Evolutionary conservation across 176 grass and related monocot species (phyloP), one percentile per base, ranked within the genome.

Genomic region (Tillandsia leiboldiana): DNA sequence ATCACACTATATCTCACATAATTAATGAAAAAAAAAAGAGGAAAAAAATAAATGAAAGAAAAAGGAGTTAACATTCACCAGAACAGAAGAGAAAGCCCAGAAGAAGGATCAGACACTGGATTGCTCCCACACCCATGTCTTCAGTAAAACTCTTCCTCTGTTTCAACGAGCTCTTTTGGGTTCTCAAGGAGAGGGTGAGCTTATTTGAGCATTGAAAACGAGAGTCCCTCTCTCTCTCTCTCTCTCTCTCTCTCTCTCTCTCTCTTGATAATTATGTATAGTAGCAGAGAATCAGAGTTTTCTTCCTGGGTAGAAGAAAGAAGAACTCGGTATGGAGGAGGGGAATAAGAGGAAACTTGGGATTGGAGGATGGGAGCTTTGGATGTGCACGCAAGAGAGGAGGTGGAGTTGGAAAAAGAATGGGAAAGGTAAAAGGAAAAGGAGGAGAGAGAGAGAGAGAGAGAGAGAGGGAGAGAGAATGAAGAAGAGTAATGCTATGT

Each of bases 261-360:
- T n/a, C 26, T n/a, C 2, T 48, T 15, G 1, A 42, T 9, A 66
- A 47, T 84, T 20, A 84, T 82, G 84, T 87, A 72, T 65, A 74
- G 51, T 1, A 48, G 3, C 50, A 17, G 10, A 26, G 85, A 88
- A 91, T 88, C 85, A 50, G 14, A 54, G 82, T 62, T 87, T 88
- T 49, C 89, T 75, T 85, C 72, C 2, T 26, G 52, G 7, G 26
- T 70, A 77, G 87, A 80, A 53, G 81, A 79, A 77, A 27, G 75
- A 66, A 1, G 50, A 54, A 42, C 33, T 5, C 7, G 0, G 53
- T 6, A 49, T 8, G 51, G 67, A 26, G 69, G 48, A 26, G 71
- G 70, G 73, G 91, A 88, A 88, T 88, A 91, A 81, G 51, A 83
- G 87, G 53, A 77, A 83, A 72, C 82, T 86, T 91, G 82, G 51